Evolutionary conservation across 164 flowering plant species (phyloP).

Genomic region (Vitis cinerea): DNA sequence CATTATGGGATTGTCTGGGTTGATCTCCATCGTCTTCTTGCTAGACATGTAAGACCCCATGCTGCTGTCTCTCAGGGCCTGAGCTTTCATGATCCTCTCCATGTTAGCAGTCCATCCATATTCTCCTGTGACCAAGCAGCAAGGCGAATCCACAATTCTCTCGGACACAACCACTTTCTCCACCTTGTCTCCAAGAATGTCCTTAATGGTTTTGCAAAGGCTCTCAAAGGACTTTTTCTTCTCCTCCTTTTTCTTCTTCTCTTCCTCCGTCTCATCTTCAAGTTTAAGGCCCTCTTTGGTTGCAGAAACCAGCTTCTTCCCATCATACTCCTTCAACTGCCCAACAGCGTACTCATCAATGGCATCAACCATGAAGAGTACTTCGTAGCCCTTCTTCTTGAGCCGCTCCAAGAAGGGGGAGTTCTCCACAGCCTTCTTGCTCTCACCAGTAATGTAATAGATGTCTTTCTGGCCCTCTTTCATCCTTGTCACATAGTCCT

Average conservation of each 20-base stretch:
- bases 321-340: slow-evolving; percentile 67
- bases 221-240: slow-evolving; percentile 57
- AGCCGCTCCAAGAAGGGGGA: slow-evolving; percentile 56
- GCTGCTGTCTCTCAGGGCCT: slow-evolving; percentile 43
- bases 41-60: slow-evolving; percentile 47
- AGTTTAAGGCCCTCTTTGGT: slow-evolving; percentile 68
- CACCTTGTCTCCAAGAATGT: slow-evolving; percentile 55
- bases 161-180: slow-evolving; percentile 62
- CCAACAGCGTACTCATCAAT: slow-evolving; percentile 72
- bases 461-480: slow-evolving; percentile 62
- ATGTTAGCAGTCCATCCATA: slow-evolving; percentile 72
- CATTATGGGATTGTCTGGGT: slow-evolving; percentile 45
- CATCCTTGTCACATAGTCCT: slow-evolving; percentile 62
- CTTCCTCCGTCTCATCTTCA: slow-evolving; percentile 53
- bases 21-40: slow-evolving; percentile 54
- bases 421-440: slow-evolving; percentile 60
- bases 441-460: slow-evolving; percentile 51
- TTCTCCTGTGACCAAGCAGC: slow-evolving; percentile 66
- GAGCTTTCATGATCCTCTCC: slow-evolving; percentile 57
- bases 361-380: slow-evolving; percentile 68
- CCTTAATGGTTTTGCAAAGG: slow-evolving; percentile 66
- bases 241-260: slow-evolving; percentile 45
- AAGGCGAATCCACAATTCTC: slow-evolving; percentile 62
- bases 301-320: slow-evolving; percentile 72
- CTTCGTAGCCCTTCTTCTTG: slow-evolving; percentile 65